Base-by-base conservation (phyloP, 1,284 basidiomycete genomes). In the Malassezia cuniculi region DNA sequence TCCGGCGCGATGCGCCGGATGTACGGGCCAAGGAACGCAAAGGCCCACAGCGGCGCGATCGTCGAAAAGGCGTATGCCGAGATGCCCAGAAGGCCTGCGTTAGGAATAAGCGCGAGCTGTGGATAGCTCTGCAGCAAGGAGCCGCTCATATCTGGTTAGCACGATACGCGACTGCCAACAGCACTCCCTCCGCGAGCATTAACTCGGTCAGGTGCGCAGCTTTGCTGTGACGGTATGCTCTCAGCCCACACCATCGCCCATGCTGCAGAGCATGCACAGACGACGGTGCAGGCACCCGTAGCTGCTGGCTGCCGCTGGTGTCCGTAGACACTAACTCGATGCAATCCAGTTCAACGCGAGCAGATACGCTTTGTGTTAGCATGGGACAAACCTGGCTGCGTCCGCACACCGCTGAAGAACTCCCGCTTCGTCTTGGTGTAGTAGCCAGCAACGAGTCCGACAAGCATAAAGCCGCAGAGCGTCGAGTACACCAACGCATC, bases 151-250 rank as follows among this genome's bases (percentile, higher is more conserved):
- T 63, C 61, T 65, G 41, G 40, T 39, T 39, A 47, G 35, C 30
- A 30, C 35, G 26, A 5, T 8, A 19, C 6, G 7, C 9, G 25
- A 4, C 7, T 24, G 8, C 48, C 47, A 39, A 44, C 54, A 64
- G 57, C 49, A 63, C 60, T 66, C 63, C 58, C 63, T 65, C 61
- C 63, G 63, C 63, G 56, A 63, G 63, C 63, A 58, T 60, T 57
- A 63, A 53, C 63, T 63, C 56, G 63, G 54, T 66, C 63, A 65
- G 63, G 60, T 49, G 41, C 52, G 8, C 19, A 25, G 27, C 19
- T 16, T 27, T 29, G 19, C 27, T 34, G n/a, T 35, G 28, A 52
- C 52, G 52, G 50, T 49, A 49, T 49, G 31, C 32, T 54, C 52
- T 52, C 52, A 49, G 50, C 47, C 37, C 28, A 31, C 28, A 17